Evolutionary conservation across 73 alveolate genomes (phyloP).

Genomic region (Tetrahymena borealis): DNA sequence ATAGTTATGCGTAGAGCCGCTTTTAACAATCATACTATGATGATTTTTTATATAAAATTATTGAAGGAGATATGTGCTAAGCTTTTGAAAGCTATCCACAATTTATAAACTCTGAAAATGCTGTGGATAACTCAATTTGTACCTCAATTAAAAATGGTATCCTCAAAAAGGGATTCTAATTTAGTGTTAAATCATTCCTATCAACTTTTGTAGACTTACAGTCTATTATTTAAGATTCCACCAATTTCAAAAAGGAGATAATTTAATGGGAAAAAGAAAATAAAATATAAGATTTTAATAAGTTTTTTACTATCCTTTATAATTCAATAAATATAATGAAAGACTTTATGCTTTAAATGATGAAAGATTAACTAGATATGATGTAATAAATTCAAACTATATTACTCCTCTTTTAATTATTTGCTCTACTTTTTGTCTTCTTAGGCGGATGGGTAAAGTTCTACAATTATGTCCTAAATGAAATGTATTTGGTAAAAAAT

Average conservation of each 20-base stretch:
- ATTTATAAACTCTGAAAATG: neutral
- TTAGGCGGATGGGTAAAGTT: neutral
- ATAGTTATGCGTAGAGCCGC: neutral
- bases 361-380: neutral
- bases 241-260: neutral
- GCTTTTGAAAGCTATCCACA: neutral
- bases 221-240: neutral
- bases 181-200: neutral
- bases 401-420: neutral
- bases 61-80: neutral
- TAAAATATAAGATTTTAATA: neutral
- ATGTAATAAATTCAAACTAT: neutral
- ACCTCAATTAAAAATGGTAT: neutral
- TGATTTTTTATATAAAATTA: neutral
- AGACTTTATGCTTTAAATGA: neutral
- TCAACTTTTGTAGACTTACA: neutral
- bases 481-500: neutral
- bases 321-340: neutral
- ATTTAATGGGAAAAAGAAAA: neutral
- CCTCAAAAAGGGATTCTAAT: neutral
- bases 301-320: neutral
- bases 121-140: neutral
- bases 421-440: neutral
- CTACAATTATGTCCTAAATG: neutral
- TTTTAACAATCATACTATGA: neutral